These are phyloP conservation scores for Zopfia rhizophila DNA, from an alignment of 2,329 filamentous ascomycete genomes.

Conservation along the genomic window DNA sequence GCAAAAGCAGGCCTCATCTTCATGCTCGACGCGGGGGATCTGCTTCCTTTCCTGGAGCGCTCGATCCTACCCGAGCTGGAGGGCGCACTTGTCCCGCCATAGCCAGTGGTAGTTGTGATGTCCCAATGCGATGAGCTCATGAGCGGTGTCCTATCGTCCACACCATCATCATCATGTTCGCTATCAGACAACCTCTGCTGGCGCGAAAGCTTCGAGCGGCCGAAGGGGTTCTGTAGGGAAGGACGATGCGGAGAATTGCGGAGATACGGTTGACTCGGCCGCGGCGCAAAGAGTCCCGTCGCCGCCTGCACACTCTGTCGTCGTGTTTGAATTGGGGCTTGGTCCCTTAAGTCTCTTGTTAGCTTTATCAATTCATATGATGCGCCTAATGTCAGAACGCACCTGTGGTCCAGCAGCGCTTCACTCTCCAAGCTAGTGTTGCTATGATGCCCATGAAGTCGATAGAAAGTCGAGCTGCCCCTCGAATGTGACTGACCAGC, in stretches of 20 bases:
- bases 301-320: conserved; percentile 56
- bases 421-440: conserved; percentile 91
- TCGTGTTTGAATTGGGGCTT: conserved; percentile 52
- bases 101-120: conserved; percentile 45
- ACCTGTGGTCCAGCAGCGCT: conserved; percentile 87
- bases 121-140: conserved; percentile 54
- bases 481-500: conserved; percentile 42
- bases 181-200: conserved; percentile 55
- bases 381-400: conserved; percentile 27
- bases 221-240: conserved; percentile 23
- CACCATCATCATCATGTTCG: conserved; percentile 57
- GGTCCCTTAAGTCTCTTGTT: conserved; percentile 45
- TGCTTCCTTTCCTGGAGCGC: conserved; percentile 42
- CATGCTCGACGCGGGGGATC: conserved; percentile 45
- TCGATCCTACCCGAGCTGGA: conserved; percentile 41
- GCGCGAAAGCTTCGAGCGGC: conserved; percentile 40
- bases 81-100: conserved; percentile 40
- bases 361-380: no score
- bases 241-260: conserved; percentile 32
- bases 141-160: conserved; percentile 66
- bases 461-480: conserved; percentile 63
- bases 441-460: conserved; percentile 71
- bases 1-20: conserved; percentile 39
- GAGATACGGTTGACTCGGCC: conserved; percentile 34
- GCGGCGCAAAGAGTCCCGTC: conserved; percentile 38